Evolutionary conservation across 2,329 filamentous ascomycete genomes (phyloP).

Genomic region (Kalmusia sp.): DNA sequence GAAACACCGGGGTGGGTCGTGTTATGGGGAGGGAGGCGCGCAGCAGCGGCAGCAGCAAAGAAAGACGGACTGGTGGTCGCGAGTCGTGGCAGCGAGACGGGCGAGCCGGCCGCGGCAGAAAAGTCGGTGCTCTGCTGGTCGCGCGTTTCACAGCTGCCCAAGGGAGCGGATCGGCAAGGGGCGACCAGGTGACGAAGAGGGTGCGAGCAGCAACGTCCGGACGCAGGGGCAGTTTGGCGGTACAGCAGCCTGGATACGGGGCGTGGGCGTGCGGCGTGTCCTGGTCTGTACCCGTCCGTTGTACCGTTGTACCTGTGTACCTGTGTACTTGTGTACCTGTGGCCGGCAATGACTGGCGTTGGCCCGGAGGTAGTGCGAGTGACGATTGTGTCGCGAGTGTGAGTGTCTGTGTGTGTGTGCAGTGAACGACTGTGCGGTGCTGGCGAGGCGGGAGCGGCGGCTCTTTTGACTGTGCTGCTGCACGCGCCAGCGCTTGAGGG

Average conservation of each 20-base stretch:
- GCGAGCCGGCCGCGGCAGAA: constrained; percentile 10
- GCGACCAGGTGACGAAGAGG: constrained; percentile 12
- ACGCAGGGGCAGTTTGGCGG: background rate
- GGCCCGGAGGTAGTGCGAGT: no score
- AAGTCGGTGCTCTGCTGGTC: constrained; percentile 15
- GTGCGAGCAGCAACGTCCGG: background rate
- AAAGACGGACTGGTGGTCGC: background rate
- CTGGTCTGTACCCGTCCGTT: background rate
- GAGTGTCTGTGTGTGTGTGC: background rate
- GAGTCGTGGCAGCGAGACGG: constrained; percentile 1
- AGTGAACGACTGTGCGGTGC: background rate
- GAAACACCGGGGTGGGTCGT: background rate
- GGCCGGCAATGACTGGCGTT: no score
- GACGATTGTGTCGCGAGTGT: no score
- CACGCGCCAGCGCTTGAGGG: no score
- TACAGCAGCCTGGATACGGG: background rate
- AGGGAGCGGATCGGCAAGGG: constrained; percentile 25
- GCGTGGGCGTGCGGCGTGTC: background rate
- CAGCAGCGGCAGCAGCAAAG: background rate
- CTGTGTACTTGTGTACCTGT: no score
- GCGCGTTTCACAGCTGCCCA: constrained; percentile 21
- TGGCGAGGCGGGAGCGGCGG: constrained; percentile 1
- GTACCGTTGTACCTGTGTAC: no score
- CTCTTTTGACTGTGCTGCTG: constrained; percentile 2
- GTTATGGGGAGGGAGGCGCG: background rate